Base-by-base conservation (phyloP, 352 stramenopile genomes). In the Phytophthora tubulina region DNA sequence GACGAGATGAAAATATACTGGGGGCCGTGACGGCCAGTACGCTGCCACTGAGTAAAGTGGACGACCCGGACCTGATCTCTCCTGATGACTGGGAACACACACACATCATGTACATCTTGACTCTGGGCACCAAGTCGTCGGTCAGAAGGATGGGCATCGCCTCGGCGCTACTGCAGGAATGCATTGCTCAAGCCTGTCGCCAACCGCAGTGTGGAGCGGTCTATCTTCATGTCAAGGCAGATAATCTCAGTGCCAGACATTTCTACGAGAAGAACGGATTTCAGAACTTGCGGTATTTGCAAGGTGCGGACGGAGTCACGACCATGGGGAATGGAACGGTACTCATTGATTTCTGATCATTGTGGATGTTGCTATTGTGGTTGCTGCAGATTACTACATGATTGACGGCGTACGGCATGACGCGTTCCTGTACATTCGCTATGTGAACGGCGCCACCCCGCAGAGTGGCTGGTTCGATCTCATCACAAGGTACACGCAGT, bases 181-280 rank as follows among this genome's bases (percentile, higher is more conserved):
- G 93, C 63, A 87, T 99, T 15, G 78, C 89, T 33, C 85, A 97
- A 39, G 91, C 97, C 1, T 66, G 83, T 60, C 75, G 82, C 32
- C 81, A 97, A 70, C 76, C 80, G 10, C 50, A 79, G 11, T 99
- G 96, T 57, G 94, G 95, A 30, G 95, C 93, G 0, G 83, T 99
- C 13, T 99, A 99, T 75, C 81, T 99, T 32, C 97, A 99, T 79
- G 97, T 99, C 9, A 99, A 99, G 72, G 96, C 90, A 6, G 97
- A 98, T 73, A 99, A 99, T 73, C 36, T 86, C 17, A 91, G 86
- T 21, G 97, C 97, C 0, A 88, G 98, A 72, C 86, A 88, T 66
- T 98, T 99, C 70, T 99, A 99, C 80, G 96, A 99, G 86, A 95
- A 96, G 72, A 94, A 98, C 60, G 95, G 94, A 7, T 99, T 99